Evolutionary conservation across 2,329 filamentous ascomycete species (phyloP), one percentile per base, ranked within the genome.

Genomic region (Exophiala bonariae): DNA sequence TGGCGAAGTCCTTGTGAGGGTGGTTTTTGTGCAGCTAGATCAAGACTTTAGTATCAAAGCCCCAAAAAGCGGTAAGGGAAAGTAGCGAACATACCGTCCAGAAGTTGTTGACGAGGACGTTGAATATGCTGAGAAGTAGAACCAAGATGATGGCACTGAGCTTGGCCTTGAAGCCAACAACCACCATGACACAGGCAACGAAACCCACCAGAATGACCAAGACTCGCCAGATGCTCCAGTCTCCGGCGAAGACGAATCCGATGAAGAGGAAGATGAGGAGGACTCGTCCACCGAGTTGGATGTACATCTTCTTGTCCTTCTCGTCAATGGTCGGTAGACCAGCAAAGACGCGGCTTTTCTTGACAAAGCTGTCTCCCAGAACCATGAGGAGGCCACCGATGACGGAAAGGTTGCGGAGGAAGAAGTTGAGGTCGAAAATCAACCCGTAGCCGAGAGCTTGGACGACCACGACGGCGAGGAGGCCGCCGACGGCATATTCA

Each of bases 271-370:
- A 96, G 74, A 99, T 97, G 61, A 99, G 79, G 57, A 99, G 79
- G 28, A 99, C 89, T 60, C 93, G 86, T 28, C 93, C 93, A 58
- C 93, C 93, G 54, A 99, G 85, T 81, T 97, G 93, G 75, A 99
- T 95, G 79, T 99, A 99, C 92, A 97, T 97, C 81, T 97, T 99
- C 74, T 91, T 88, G 71, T 99, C 93, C 83, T 97, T 97, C 79
- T 99, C 93, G 67, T 97, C 93, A 43, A 99, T 81, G 70, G 89
- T 83, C 39, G 93, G 93, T 43, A 99, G 80, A 38, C 93, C 93
- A 38, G 93, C 93, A 54, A 96, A 96, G 3, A 91, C 92, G 75
- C 96, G 95, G 69, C 85, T 88, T 83, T 97, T 97, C 73, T 91
- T 87, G 56, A 96, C 90, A 90, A 92, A 97, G 48, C 89, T 95